A percentile compares a stretch with the other conserved stretches of the same genome.
These are phyloP conservation scores for Stagonosporopsis chrysanthemi DNA, from an alignment of 2,329 filamentous ascomycete species.

Conservation along the genomic window DNA sequence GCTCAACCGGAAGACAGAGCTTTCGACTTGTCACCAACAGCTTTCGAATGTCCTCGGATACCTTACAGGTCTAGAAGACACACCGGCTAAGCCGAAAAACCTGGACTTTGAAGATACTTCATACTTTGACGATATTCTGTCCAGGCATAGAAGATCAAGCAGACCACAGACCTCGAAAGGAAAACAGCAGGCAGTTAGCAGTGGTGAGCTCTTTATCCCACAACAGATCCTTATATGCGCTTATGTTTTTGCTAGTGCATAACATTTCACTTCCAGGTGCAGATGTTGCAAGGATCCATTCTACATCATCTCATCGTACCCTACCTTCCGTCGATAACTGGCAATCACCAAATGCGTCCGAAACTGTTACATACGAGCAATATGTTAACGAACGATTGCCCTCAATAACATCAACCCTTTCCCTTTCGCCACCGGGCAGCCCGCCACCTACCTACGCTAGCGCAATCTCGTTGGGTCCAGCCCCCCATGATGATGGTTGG, in stretches of 20 bases:
- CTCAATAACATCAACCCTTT: not conserved
- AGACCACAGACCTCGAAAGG: not conserved
- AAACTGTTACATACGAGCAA: not conserved
- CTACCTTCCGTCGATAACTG: not conserved
- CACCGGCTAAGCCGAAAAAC: not conserved
- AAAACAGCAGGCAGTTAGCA: not conserved
- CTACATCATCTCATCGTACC: not conserved
- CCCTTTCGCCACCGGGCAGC: not conserved
- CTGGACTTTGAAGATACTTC: not conserved
- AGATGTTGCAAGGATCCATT: no score
- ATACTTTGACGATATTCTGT: slow-evolving; percentile 6
- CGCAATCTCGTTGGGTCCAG: not conserved
- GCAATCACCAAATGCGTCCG: not conserved
- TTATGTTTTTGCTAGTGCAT: not conserved
- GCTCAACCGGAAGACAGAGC: slow-evolving; percentile 29
- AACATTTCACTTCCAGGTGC: not conserved
- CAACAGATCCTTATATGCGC: no score
- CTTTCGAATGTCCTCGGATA: slow-evolving; percentile 33
- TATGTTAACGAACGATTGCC: not conserved
- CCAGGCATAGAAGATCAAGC: slow-evolving; percentile 1
- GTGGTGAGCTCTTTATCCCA: not conserved
- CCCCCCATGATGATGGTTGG: not conserved
- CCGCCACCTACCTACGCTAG: slow-evolving; percentile 9
- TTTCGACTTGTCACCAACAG: slow-evolving; percentile 35
- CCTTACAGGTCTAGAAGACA: slow-evolving; percentile 27